Evolutionary conservation across 768 basidiomycete species (phyloP).

Genomic region (Boletus rufocinnamomeus): DNA sequence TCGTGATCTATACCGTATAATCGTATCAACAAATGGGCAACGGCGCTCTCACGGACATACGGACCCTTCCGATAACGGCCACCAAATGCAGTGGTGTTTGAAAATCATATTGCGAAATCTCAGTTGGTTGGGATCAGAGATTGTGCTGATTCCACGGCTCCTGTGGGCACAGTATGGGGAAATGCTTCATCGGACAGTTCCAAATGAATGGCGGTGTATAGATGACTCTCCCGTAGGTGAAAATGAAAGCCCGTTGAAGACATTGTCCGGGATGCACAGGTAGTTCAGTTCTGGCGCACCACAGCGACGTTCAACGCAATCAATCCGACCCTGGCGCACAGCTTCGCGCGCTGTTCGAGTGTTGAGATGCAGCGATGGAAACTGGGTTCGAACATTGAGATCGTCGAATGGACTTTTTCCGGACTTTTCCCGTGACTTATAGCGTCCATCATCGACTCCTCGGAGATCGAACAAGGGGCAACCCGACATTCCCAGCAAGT

Average conservation of each 20-base stretch:
- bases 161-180: conserved; percentile 9
- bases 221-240: background rate
- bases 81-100: conserved; percentile 21
- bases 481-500: conserved; percentile 15
- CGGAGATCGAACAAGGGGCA: conserved; percentile 27
- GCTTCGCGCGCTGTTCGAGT: conserved; percentile 9
- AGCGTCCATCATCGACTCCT: conserved; percentile 22
- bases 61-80: conserved; percentile 24
- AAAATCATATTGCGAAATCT: conserved; percentile 27
- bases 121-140: conserved; percentile 23
- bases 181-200: conserved; percentile 3
- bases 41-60: conserved; percentile 30
- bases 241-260: background rate
- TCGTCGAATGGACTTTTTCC: conserved; percentile 12
- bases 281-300: conserved; percentile 5
- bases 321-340: conserved; percentile 13
- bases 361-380: conserved; percentile 10
- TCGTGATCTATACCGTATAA: conserved; percentile 28
- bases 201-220: conserved; percentile 4
- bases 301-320: conserved; percentile 17
- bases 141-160: conserved; percentile 22
- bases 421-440: conserved; percentile 10
- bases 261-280: background rate
- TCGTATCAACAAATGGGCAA: conserved; percentile 18
- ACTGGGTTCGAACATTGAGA: conserved; percentile 12